These are phyloP conservation scores for Phytophthora fragariae DNA, from an alignment of 352 stramenopile genomes.

Conservation along the genomic window DNA sequence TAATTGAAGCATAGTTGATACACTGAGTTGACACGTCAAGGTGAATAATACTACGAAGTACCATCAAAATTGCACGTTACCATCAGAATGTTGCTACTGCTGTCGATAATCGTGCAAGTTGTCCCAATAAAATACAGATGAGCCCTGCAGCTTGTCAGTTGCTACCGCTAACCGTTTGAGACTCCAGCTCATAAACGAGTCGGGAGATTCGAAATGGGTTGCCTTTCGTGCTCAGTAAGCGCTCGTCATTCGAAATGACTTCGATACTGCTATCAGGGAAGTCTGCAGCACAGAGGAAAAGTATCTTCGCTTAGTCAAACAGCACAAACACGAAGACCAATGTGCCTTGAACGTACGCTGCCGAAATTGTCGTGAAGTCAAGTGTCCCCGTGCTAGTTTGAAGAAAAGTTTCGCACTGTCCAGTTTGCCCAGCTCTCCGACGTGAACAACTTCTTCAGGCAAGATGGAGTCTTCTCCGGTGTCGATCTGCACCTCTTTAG, in stretches of 20 bases:
- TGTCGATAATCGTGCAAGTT: constrained; percentile 19
- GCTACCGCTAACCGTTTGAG: constrained; percentile 12
- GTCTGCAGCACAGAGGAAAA: constrained; percentile 16
- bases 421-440: constrained; percentile 48
- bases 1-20: constrained; percentile 25
- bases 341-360: constrained; percentile 42
- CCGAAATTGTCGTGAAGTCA: constrained; percentile 48
- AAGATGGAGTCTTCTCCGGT: constrained; percentile 21
- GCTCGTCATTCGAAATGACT: constrained; percentile 39
- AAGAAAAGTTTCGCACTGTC: constrained; percentile 61
- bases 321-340: background rate
- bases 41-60: background rate
- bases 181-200: constrained; percentile 42
- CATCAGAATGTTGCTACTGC: constrained; percentile 12
- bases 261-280: constrained; percentile 43
- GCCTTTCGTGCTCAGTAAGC: constrained; percentile 35
- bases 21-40: background rate
- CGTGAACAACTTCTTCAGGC: constrained; percentile 32
- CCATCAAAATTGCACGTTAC: constrained; percentile 37
- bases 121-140: constrained; percentile 29
- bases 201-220: constrained; percentile 45
- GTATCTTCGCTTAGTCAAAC: too few relatives aligned
- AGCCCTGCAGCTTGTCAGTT: constrained; percentile 12
- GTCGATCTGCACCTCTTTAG: constrained; percentile 37
- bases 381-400: constrained; percentile 46